Evolutionary conservation across 768 basidiomycete species (phyloP), one percentile per base, ranked within the genome.

Genomic region (Amanita pseudoporphyria): DNA sequence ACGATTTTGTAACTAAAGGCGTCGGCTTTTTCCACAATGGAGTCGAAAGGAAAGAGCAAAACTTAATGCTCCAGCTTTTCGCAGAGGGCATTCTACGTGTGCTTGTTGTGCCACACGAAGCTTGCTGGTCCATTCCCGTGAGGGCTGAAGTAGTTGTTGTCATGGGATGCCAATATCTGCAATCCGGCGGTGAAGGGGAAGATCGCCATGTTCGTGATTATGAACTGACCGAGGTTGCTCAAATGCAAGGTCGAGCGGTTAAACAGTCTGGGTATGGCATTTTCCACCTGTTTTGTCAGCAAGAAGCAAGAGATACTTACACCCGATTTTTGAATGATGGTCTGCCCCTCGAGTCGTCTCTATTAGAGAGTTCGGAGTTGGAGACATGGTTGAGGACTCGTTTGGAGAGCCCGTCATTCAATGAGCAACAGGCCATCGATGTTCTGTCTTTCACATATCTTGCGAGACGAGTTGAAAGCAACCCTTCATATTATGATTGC

Each of bases 171-270:
- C 96, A 99, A 63, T 95, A 89, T 63, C 63, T 82, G 21, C 70
- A 78, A 49, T 56, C 71, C 6, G 68, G 72, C 35, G 64, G 62
- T 32, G 71, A 68, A 47, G 72, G 67, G 12, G 60, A 69, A 7
- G 80, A 83, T 52, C 79, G 86, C 19, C 82, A 85, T 57, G 61
- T 95, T 44, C 74, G 74, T 38, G 91, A 93, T 61, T 98, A 98
- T 63, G 69, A 70, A 0, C 67, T 95, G 32, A 72, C 78, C 16
- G 93, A 98, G 57, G 66, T 99, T 31, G 81, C 87, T 45, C 82
- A 80, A 51, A 98, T 99, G 94, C 94, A 98, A 64, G 80, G 88
- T 48, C 78, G 81, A 28, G 93, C 93, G 3, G 76, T 91, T 10
- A 76, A 75, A 48, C 79, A 82, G 54, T 66, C 71, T 1, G 72